phyloP scores from a whole-genome alignment of 805 yeast species.

The Hanseniaspora jakobsenii region DNA sequence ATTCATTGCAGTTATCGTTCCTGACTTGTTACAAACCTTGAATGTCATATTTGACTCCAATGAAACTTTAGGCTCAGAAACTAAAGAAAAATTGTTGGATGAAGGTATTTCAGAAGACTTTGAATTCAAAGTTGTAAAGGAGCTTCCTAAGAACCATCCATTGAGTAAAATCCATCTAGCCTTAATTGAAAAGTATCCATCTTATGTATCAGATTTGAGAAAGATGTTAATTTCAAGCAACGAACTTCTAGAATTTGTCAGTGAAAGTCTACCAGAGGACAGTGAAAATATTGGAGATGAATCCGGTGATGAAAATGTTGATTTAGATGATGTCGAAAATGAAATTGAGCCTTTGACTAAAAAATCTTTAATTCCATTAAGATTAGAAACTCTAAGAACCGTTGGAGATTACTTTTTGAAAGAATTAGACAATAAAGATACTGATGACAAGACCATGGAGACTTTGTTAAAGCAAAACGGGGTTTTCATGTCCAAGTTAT shows the following conservation, averaged over 20 bases:
- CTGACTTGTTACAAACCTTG: slow-evolving; percentile 43
- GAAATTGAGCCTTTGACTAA: slow-evolving; percentile 4
- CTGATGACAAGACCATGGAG: slow-evolving; percentile 11
- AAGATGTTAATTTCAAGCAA: slow-evolving; percentile 7
- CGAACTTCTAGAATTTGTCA: background rate
- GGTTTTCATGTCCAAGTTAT: slow-evolving; percentile 13
- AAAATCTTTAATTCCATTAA: slow-evolving; percentile 5
- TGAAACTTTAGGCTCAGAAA: slow-evolving; percentile 49
- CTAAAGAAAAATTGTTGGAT: slow-evolving; percentile 42
- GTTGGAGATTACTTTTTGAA: slow-evolving; percentile 14
- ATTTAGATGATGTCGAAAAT: background rate
- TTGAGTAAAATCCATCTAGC: slow-evolving; percentile 32
- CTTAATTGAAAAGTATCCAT: slow-evolving; percentile 52
- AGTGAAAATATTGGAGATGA: slow-evolving; percentile 51
- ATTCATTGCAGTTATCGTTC: slow-evolving; percentile 26
- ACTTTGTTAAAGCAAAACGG: slow-evolving; percentile 9
- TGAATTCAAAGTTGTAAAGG: slow-evolving; percentile 24
- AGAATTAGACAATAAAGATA: slow-evolving; percentile 9
- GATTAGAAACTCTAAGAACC: slow-evolving; percentile 13
- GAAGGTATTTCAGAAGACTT: slow-evolving; percentile 35
- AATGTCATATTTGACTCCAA: slow-evolving; percentile 61
- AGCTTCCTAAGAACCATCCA: slow-evolving; percentile 42
- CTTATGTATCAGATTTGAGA: slow-evolving; percentile 4
- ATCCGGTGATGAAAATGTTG: background rate
- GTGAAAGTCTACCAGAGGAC: too few relatives aligned